Evolutionary conservation across 805 yeast genomes (phyloP), one percentile per base, ranked within the genome.

Genomic region (Ascoidea rubescens): DNA sequence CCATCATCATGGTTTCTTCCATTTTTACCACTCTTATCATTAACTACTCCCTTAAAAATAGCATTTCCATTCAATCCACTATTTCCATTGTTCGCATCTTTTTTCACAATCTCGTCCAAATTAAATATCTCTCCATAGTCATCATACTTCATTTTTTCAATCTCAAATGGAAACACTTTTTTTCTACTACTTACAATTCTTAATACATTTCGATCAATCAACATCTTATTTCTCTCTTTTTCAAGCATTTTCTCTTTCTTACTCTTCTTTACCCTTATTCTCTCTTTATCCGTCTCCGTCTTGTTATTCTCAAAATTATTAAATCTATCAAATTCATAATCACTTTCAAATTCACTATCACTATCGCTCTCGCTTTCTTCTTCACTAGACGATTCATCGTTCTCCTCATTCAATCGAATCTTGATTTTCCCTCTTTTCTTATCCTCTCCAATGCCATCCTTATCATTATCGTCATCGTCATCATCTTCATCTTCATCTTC

Each of bases 81-180:
- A 21, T 37, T 37, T 10, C 43, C 43, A 37, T 37, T 37, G 14
- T 37, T 37, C 4, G 43, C 8, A 37, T 51, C 43, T 49, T 32
- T 31, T 53, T 75, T 68, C 37, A 71, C 74, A 60, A 82, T 84
- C 58, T 82, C 84, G 45, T 79, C 77, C 47, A 75, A 74, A 55
- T 83, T 81, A 21, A 90, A 80, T 1, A 82, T 67, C 52, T 79
- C 82, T 33, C 99, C 99, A 64, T 91, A 93, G 57, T 91, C 97
- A 62, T 93, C 98, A 48, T 74, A 69, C 57, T 84, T 79, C 30
- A 75, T 69, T 58, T 78, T 77, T 49, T 72, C 75, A 1, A 77
- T 74, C 45, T 78, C 68, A 58, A 71, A 84, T 10, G 96, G 98
- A 61, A 91, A 93, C 86, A 85, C 83, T 47, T 73, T 77, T 64